Conservation (phyloP, 2,329 filamentous ascomycete species). For the Immersiporthe knoxdaviesiana region DNA sequence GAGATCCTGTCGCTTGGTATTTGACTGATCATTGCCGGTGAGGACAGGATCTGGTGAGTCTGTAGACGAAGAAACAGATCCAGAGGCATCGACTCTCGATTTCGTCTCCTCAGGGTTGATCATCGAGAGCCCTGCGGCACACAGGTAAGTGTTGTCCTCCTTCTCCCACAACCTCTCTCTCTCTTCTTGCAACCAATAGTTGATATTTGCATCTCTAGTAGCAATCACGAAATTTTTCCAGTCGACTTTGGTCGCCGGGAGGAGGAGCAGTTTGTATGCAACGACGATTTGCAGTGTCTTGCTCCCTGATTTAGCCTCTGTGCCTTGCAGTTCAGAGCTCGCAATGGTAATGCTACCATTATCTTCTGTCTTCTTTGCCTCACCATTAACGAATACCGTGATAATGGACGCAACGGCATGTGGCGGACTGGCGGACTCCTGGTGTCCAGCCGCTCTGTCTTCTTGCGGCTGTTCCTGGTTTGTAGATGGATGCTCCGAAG, state of each 20-base stretch:
- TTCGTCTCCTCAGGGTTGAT: background rate
- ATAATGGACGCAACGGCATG: background rate
- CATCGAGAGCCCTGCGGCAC: background rate
- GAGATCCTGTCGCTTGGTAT: too few species aligned
- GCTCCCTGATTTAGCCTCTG: background rate
- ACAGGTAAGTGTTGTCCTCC: background rate
- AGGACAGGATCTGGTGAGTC: background rate
- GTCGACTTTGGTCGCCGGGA: background rate
- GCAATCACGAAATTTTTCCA: constrained; percentile 20
- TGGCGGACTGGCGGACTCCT: background rate
- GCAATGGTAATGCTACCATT: background rate
- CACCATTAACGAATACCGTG: background rate
- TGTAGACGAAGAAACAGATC: too few species aligned
- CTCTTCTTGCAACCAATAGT: background rate
- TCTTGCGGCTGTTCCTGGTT: too few species aligned
- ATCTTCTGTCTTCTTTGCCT: background rate
- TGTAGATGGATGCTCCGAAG: background rate
- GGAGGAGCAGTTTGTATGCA: constrained; percentile 3
- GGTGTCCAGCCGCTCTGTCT: too few species aligned
- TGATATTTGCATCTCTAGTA: background rate
- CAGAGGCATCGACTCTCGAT: too few species aligned
- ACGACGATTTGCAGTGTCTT: constrained; percentile 6
- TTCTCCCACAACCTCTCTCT: background rate
- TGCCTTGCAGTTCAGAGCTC: background rate
- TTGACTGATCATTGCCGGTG: background rate